Percentiles rank a stretch among this genome's conserved stretches.
Conservation (phyloP, 2,329 filamentous ascomycete genomes). For the Esteya vermicola region DNA sequence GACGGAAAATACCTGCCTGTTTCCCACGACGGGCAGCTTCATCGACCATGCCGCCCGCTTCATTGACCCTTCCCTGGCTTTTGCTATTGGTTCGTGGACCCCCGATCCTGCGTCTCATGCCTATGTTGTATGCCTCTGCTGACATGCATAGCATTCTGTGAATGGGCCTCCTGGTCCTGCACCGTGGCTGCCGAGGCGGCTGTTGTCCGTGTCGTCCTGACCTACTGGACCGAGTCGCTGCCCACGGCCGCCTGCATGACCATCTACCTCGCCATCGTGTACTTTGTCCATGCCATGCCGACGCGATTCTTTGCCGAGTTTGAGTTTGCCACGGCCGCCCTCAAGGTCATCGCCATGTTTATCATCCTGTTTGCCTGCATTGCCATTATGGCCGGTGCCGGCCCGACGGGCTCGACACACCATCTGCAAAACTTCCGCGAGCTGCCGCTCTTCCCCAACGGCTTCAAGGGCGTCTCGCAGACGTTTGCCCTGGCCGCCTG, state of each 20-base stretch:
- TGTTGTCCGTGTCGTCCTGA: neutral
- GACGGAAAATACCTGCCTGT: neutral
- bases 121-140: neutral
- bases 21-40: constrained; percentile 1
- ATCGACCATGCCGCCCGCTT: constrained; percentile 1
- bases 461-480: neutral
- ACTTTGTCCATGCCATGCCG: neutral
- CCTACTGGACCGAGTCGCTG: neutral
- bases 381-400: neutral
- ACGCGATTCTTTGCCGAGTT: constrained; percentile 1
- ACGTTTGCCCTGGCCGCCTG: neutral
- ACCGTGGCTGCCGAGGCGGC: neutral
- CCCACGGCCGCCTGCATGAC: constrained; percentile 3
- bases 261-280: constrained; percentile 1
- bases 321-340: neutral
- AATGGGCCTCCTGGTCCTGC: neutral
- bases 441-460: neutral
- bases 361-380: neutral
- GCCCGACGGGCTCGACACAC: neutral
- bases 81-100: neutral
- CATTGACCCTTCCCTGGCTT: neutral
- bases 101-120: neutral
- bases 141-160: neutral
- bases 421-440: neutral
- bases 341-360: neutral